These are phyloP conservation scores for Liriodendron chinense DNA, from an alignment of 164 flowering plant genomes.

Conservation along the genomic window DNA sequence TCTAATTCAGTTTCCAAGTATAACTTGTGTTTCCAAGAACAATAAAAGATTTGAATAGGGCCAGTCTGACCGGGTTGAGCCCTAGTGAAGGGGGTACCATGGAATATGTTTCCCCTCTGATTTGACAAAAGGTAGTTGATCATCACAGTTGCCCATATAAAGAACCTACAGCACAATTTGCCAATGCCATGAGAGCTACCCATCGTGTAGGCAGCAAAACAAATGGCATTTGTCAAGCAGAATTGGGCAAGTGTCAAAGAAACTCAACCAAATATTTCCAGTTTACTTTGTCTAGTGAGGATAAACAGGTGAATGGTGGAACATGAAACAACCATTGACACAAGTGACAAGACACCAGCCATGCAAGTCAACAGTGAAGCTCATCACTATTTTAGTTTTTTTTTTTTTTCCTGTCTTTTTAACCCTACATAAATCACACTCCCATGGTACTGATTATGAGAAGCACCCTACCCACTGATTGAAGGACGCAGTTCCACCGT, in stretches of 20 bases:
- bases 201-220: background rate
- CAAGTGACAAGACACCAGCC: background rate
- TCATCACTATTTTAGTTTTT: too few species aligned
- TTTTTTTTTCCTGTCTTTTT: too few species aligned
- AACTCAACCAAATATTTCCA: background rate
- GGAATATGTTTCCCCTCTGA: too few species aligned
- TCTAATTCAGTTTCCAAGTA: background rate
- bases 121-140: too few species aligned
- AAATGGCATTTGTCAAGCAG: background rate
- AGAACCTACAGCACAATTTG: background rate
- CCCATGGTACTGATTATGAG: background rate
- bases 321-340: background rate
- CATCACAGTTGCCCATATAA: background rate
- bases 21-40: background rate
- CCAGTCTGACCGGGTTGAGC: too few species aligned
- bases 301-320: background rate
- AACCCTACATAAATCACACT: background rate
- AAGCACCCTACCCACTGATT: background rate
- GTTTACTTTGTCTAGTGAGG: background rate
- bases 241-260: background rate
- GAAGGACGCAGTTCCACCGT: background rate
- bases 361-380: too few species aligned
- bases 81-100: too few species aligned
- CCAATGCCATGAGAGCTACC: background rate
- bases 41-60: too few species aligned